These are phyloP conservation scores for Acanthamoeba castellanii DNA, from an alignment of 208 protist genomes.

Conservation along the genomic window DNA sequence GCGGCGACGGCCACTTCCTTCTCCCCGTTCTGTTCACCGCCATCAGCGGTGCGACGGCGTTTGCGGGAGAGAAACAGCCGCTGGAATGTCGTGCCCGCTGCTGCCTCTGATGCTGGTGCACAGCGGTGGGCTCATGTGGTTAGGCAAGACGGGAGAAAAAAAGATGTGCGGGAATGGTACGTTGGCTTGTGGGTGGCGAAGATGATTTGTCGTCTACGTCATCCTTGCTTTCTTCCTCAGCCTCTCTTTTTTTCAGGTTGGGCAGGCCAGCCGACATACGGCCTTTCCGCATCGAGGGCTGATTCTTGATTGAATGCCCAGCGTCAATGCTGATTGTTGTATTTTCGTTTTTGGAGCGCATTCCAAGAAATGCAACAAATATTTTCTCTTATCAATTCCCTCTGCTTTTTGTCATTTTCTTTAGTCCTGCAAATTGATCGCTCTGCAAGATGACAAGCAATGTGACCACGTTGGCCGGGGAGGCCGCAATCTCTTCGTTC, in stretches of 20 bases:
- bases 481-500: constrained; percentile 31
- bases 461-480: constrained; percentile 15
- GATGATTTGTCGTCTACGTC: too few relatives aligned
- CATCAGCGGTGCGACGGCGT: background rate
- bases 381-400: too few relatives aligned
- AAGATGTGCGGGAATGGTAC: too few relatives aligned
- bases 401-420: background rate
- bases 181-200: too few relatives aligned
- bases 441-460: background rate
- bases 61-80: background rate
- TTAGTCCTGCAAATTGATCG: background rate
- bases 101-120: background rate
- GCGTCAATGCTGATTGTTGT: too few relatives aligned
- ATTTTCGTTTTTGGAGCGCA: background rate
- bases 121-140: background rate
- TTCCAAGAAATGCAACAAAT: background rate
- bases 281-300: too few relatives aligned
- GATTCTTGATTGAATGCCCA: too few relatives aligned
- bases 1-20: background rate
- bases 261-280: too few relatives aligned
- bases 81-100: background rate
- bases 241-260: too few relatives aligned
- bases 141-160: background rate
- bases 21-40: background rate
- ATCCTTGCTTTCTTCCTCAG: too few relatives aligned